Base-by-base conservation (phyloP, 1,284 basidiomycete species). In the Tilletia caries region DNA sequence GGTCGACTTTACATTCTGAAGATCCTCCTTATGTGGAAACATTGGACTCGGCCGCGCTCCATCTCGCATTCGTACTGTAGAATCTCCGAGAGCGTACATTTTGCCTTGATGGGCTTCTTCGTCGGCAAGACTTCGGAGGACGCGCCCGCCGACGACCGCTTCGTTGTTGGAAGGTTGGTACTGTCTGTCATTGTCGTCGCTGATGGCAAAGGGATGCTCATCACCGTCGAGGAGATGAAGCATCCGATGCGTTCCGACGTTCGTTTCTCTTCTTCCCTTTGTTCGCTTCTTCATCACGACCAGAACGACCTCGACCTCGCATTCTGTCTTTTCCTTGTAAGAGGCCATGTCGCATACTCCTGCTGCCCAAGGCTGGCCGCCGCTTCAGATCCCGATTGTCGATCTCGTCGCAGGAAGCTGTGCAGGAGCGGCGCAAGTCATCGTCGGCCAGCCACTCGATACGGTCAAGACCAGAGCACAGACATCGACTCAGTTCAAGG, bases 371-470 rank as follows among this genome's bases (percentile, higher is more conserved):
- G 58, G 29, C 32, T 79, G 77, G 77, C 77, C 76, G 18, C 72
- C 75, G 25, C 73, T 79, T 43, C 65, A 71, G 12, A 44, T 79
- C 4, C 77, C 77, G 2, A 71, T 74, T 5, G 62, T 67, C 13
- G 77, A 79, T 66, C 65, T 79, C 1, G 43, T 77, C 13, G 74
- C 77, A 0, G 77, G 77, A 37, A 74, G 74, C 1, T 32, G 71
- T 1, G 77, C 74, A 0, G 77, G 77, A 3, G 76, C 73, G 4
- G 76, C 76, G 10, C 77, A 79, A 37, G 77, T 79, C 20, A 71
- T 76, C 32, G 75, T 79, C 0, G 77, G 77, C 0, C 77, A 79
- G 58, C 77, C 77, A 2, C 68, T 79, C 2, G 77, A 79, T 44
- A 77, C 76, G 34, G 71, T 79, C 64, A 76, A 76, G 58, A 73